These are phyloP conservation scores for Rhododendron vialii DNA, from an alignment of 148 eudicot genomes.

Conservation along the genomic window DNA sequence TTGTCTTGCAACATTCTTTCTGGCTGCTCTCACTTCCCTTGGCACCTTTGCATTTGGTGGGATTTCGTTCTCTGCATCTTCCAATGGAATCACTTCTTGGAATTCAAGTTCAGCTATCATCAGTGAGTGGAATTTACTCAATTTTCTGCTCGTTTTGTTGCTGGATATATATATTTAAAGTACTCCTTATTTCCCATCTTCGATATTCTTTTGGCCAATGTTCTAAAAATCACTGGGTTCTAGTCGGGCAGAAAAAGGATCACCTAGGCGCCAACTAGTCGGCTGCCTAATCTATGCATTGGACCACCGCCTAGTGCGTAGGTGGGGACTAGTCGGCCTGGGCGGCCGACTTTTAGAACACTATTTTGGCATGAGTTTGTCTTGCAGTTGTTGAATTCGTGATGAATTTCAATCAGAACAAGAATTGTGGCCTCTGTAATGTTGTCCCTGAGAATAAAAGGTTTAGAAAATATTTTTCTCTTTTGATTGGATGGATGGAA, in stretches of 20 bases:
- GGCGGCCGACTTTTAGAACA: too few species aligned
- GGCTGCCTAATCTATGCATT: too few species aligned
- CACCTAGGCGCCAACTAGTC: too few species aligned
- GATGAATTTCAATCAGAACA: background rate
- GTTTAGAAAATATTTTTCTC: background rate
- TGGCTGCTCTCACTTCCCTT: constrained; percentile 74
- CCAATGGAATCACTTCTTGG: constrained; percentile 35
- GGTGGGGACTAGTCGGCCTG: too few species aligned
- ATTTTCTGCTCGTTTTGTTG: background rate
- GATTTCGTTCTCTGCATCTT: constrained; percentile 40
- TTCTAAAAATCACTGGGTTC: too few species aligned
- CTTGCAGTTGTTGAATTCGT: background rate
- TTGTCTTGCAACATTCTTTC: constrained; percentile 71
- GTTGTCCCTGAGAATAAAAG: background rate
- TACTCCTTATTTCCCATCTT: background rate
- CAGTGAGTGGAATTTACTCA: constrained; percentile 38
- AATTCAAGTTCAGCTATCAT: constrained; percentile 37
- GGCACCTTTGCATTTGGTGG: constrained; percentile 42
- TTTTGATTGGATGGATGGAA: background rate
- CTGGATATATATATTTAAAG: too few species aligned
- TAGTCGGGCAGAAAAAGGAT: too few species aligned
- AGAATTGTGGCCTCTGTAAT: background rate
- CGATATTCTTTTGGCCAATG: background rate
- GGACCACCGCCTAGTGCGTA: too few species aligned
- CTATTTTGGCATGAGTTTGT: background rate